Evolutionary conservation across 1,139 yeast genomes (phyloP).

Genomic region (Geotrichum histeridarum): DNA sequence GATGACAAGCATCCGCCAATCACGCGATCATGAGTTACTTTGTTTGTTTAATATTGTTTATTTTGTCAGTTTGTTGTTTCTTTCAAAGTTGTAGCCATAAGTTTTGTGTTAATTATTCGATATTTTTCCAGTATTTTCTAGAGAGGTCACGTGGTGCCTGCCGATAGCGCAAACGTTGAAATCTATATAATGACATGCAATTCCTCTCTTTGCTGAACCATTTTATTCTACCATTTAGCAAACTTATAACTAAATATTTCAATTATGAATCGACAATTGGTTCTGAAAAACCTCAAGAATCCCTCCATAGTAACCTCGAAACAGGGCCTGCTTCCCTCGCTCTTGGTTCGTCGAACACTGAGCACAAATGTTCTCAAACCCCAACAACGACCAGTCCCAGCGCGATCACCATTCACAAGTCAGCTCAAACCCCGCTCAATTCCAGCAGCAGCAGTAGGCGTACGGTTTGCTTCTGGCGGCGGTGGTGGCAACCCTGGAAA

Average conservation of each 20-base stretch:
- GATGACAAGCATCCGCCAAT: conserved; percentile 28
- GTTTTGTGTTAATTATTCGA: neutral
- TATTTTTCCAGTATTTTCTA: neutral
- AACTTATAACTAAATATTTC: too few relatives aligned
- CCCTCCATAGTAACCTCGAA: neutral
- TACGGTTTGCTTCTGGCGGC: conserved; percentile 12
- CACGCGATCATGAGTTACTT: neutral
- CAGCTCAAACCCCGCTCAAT: neutral
- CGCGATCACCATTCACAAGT: neutral
- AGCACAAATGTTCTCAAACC: neutral
- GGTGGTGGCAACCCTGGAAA: conserved; percentile 10
- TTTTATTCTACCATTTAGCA: too few relatives aligned
- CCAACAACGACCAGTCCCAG: neutral
- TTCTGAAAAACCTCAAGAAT: neutral
- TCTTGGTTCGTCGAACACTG: neutral
- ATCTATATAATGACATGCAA: too few relatives aligned
- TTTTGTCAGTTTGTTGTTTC: neutral
- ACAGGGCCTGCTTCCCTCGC: neutral
- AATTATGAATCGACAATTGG: neutral
- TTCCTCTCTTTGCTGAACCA: too few relatives aligned
- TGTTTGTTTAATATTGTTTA: neutral
- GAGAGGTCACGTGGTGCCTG: neutral
- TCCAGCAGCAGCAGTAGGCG: neutral
- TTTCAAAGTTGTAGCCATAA: neutral
- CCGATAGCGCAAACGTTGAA: too few relatives aligned